Percentiles rank a stretch among this genome's conserved stretches.
phyloP scores from a whole-genome alignment of 768 basidiomycete genomes.

The Suillus placidus region DNA sequence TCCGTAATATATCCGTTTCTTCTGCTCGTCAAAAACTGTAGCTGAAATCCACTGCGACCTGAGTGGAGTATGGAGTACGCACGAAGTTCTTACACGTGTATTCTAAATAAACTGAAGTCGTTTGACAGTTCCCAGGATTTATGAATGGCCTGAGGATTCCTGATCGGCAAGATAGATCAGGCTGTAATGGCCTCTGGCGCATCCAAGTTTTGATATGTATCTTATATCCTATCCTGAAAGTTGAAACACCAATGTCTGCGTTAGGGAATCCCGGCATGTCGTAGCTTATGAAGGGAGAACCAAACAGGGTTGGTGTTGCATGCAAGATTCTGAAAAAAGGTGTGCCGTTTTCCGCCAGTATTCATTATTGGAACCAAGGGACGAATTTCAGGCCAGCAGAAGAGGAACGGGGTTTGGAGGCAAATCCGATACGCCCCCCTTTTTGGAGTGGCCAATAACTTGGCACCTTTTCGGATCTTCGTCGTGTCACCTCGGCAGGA shows the following conservation, averaged over 20 bases:
- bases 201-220: not conserved
- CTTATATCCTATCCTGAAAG: not conserved
- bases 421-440: not conserved
- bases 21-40: not conserved
- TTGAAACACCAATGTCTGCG: not conserved
- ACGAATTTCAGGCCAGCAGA: not conserved
- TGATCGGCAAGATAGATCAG: not conserved
- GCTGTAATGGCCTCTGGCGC: not conserved
- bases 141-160: not conserved
- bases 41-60: not conserved
- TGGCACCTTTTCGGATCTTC: slow-evolving; percentile 1
- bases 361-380: not conserved
- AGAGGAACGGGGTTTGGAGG: not conserved
- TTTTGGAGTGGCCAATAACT: not conserved
- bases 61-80: not conserved
- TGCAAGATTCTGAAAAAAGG: not conserved
- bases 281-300: not conserved
- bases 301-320: not conserved
- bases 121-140: not conserved
- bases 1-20: not conserved
- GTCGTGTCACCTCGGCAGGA: slow-evolving; percentile 29
- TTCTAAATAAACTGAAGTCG: not conserved
- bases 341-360: not conserved
- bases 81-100: not conserved
- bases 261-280: not conserved